phyloP scores from a whole-genome alignment of 148 eudicot genomes.

The Vaccinium vitisidaea region DNA sequence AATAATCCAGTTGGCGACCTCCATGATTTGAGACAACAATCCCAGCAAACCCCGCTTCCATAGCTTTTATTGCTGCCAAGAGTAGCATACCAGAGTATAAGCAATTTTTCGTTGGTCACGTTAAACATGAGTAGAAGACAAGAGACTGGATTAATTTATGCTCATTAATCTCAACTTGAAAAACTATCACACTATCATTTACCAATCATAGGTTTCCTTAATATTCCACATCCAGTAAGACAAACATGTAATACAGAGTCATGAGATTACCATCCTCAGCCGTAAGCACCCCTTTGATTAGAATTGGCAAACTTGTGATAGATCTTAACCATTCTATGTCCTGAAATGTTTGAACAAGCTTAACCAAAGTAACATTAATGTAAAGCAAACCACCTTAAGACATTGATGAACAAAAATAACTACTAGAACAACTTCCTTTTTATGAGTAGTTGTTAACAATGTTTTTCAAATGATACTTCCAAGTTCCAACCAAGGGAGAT shows the following conservation, averaged over 20 bases:
- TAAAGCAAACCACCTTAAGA: background rate
- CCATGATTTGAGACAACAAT: conserved; percentile 87
- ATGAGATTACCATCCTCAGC: conserved; percentile 64
- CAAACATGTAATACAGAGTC: background rate
- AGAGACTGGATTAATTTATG: background rate
- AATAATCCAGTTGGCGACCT: conserved; percentile 79
- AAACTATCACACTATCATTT: background rate
- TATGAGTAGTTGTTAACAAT: background rate
- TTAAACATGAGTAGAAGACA: background rate
- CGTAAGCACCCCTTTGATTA: conserved; percentile 80
- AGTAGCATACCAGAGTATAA: conserved; percentile 2
- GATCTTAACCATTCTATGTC: conserved; percentile 73
- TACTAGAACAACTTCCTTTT: no score
- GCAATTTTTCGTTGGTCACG: background rate
- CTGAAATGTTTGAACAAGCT: conserved; percentile 36
- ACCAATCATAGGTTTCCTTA: background rate
- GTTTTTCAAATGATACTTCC: background rate
- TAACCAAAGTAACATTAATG: background rate
- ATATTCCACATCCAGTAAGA: background rate
- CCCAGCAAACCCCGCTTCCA: conserved; percentile 65
- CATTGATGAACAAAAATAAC: background rate
- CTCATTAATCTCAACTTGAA: background rate
- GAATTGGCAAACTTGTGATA: conserved; percentile 71
- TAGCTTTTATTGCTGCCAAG: conserved; percentile 68
- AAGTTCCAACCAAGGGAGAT: background rate